Base-by-base conservation (phyloP, 176 grass and related monocot species). In the Metroxylon sagu region DNA sequence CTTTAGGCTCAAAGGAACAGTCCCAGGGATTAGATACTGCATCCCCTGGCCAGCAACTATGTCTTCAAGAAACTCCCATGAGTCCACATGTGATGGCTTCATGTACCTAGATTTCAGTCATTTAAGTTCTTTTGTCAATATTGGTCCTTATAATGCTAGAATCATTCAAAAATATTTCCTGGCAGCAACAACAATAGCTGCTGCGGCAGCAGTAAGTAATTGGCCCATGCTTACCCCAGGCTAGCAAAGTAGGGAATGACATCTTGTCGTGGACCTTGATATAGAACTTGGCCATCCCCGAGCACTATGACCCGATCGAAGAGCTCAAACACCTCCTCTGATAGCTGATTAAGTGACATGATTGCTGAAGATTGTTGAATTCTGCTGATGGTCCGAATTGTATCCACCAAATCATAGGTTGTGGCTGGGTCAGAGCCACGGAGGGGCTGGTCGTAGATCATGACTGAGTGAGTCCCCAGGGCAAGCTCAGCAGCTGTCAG, bases 1-100 rank as follows among this genome's bases (percentile, higher is more conserved):
- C 71, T 57, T 61, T 12, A 74, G 29, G 30, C 53, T 55, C 57
- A 17, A 48, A 19, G 31, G 35, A 50, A 26, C 43, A 55, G 62
- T 56, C 23, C 23, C 57, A 64, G 19, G 53, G 16, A 74, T 3
- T 56, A 65, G 52, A 53, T 74, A 74, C 1, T 74, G 71, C 53
- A 25, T 65, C 25, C 71, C 53, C 64, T 74, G 48, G 56, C 50
- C 71, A n/a, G 23, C 52, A 49, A 61, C 61, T 5, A 74, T 74
- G 48, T 74, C 71, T 65, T 74, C 61, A 18, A 74, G 71, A 65
- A 74, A 74, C 31, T 57, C 71, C 71, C 61, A 74, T 51, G 71
- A 74, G n/a, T 74, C 71, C 0, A 65, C 35, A 50, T 65, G 25
- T 4, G 52, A 48, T 23, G 61, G 71, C n/a, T 74, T 74, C 71